These are phyloP conservation scores for Vaccinium darrowii DNA, from an alignment of 148 eudicot genomes.

Conservation along the genomic window DNA sequence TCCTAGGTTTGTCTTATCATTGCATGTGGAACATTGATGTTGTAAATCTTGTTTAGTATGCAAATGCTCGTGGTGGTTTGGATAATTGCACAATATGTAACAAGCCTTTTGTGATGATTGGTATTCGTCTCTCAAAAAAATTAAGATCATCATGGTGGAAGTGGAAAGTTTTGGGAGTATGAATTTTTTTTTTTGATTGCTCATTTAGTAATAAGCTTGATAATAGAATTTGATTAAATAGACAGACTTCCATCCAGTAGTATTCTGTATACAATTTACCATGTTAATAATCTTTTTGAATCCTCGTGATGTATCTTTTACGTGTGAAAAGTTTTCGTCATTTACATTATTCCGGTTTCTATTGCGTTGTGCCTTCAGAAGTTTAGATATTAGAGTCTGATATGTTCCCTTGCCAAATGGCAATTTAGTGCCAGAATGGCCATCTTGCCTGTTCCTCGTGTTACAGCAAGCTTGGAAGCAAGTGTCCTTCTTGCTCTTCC, in stretches of 20 bases:
- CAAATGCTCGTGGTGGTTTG: no score
- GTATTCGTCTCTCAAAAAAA: not conserved
- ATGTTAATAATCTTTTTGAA: not conserved
- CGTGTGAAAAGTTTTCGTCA: not conserved
- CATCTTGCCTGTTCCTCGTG: conserved; percentile 64
- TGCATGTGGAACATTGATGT: no score
- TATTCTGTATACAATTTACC: not conserved
- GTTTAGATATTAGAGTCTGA: not conserved
- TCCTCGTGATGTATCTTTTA: not conserved
- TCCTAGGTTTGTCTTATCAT: no score
- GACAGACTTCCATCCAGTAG: not conserved
- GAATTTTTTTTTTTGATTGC: not conserved
- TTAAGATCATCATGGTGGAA: no score
- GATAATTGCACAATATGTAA: not conserved
- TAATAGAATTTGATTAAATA: not conserved
- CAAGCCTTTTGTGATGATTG: not conserved
- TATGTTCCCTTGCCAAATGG: not conserved
- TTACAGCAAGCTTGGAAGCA: conserved; percentile 45
- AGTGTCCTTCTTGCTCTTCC: conserved; percentile 59
- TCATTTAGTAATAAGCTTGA: no score
- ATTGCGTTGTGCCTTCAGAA: not conserved
- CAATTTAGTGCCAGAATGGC: conserved; percentile 62
- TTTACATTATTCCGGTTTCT: not conserved
- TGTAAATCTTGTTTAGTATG: no score
- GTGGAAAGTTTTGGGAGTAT: not conserved